Percentiles rank a stretch among this genome's conserved stretches.
Evolutionary conservation across 2,329 filamentous ascomycete genomes (phyloP).

Genomic region (Corinectria fuckeliana): DNA sequence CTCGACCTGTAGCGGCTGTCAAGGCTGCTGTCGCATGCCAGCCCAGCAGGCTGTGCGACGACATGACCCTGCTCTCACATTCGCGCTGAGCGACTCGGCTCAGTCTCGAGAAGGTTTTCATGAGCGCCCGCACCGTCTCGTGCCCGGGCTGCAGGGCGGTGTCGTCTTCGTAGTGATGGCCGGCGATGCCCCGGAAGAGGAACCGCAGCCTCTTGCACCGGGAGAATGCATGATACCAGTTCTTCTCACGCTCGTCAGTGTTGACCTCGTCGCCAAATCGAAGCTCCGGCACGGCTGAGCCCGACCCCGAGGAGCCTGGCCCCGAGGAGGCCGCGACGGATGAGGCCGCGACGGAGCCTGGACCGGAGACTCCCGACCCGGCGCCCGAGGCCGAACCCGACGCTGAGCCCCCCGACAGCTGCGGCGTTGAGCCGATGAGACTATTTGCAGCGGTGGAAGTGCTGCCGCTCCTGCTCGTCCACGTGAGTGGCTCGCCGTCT

Average conservation of each 20-base stretch:
- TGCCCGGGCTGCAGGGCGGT: neutral
- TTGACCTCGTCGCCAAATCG: neutral
- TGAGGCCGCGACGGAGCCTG: neutral
- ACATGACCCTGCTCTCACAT: slow-evolving; percentile 1
- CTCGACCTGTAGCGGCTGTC: neutral
- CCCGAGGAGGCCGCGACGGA: neutral
- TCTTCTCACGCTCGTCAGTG: neutral
- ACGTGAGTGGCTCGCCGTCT: neutral
- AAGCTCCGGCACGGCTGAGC: neutral
- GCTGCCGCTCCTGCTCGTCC: neutral
- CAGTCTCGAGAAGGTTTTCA: slow-evolving; percentile 6
- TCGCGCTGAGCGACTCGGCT: slow-evolving; percentile 1
- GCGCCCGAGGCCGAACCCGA: neutral
- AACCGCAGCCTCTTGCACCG: slow-evolving; percentile 7
- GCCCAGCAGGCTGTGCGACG: neutral
- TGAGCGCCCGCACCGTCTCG: slow-evolving; percentile 1
- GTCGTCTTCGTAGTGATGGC: neutral
- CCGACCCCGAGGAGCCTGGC: neutral
- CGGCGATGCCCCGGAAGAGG: neutral
- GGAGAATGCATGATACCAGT: slow-evolving; percentile 9
- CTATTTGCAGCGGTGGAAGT: neutral
- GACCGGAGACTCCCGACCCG: neutral
- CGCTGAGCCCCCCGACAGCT: neutral
- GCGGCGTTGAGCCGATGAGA: neutral
- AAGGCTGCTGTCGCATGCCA: neutral